phyloP scores from a whole-genome alignment of 1,284 basidiomycete species.

The Porogramme epimiltina region DNA sequence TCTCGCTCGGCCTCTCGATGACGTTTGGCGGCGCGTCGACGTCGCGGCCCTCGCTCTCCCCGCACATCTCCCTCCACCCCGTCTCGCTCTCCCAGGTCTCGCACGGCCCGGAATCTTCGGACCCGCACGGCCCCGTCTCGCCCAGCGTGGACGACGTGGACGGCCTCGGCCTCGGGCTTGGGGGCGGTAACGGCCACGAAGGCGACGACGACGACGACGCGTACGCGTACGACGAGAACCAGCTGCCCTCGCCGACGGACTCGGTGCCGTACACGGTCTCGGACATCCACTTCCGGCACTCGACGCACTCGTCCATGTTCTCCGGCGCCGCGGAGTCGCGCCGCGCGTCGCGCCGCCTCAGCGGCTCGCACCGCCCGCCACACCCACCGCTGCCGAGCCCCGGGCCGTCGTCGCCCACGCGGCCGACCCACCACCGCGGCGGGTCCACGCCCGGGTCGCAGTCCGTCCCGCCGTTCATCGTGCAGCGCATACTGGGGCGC shows the following conservation, averaged over 20 bases:
- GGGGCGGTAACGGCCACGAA: background rate
- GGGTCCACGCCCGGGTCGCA: conserved; percentile 14
- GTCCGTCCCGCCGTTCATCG: conserved; percentile 33
- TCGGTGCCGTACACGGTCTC: conserved; percentile 70
- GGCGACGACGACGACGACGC: conserved; percentile 12
- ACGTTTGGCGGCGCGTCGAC: conserved; percentile 28
- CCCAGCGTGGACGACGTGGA: conserved; percentile 16
- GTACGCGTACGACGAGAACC: conserved; percentile 20
- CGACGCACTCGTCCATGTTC: conserved; percentile 43
- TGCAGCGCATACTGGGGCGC: conserved; percentile 43
- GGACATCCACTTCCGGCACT: conserved; percentile 63
- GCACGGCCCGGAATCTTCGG: conserved; percentile 5
- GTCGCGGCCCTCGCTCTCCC: conserved; percentile 29
- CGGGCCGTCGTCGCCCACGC: conserved; percentile 17
- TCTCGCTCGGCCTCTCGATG: conserved; percentile 33
- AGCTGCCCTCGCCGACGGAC: conserved; percentile 55
- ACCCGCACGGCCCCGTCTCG: conserved; percentile 5
- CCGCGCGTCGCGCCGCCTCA: conserved; percentile 31
- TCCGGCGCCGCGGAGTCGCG: conserved; percentile 37
- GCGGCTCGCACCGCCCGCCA: conserved; percentile 42
- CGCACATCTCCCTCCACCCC: conserved; percentile 30
- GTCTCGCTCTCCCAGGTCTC: conserved; percentile 25
- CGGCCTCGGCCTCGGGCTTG: conserved; percentile 1
- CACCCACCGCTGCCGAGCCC: conserved; percentile 52
- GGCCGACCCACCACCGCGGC: conserved; percentile 14